phyloP scores from a whole-genome alignment of 805 yeast genomes.

The Kluyveromyces wickerhamii region DNA sequence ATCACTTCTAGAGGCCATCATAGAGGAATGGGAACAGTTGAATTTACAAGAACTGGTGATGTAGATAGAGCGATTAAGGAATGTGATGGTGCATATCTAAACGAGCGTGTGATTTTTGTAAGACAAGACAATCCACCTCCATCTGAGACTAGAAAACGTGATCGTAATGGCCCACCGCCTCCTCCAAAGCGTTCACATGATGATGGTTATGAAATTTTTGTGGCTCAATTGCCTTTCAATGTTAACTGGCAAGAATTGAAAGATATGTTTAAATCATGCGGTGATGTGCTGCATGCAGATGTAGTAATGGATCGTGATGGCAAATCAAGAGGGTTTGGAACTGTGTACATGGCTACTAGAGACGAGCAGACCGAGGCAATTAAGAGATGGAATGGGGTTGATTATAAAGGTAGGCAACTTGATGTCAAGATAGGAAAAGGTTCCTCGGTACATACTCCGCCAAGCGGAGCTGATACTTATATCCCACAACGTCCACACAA shows the following conservation, averaged over 20 bases:
- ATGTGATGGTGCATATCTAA: constrained; percentile 54
- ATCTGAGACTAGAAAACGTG: constrained; percentile 19
- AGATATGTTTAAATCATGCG: constrained; percentile 72
- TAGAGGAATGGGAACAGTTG: constrained; percentile 89
- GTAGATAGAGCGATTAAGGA: constrained; percentile 65
- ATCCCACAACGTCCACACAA: constrained; percentile 1
- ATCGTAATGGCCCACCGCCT: constrained; percentile 9
- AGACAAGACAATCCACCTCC: constrained; percentile 91
- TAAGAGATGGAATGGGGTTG: constrained; percentile 57
- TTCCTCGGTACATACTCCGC: not conserved
- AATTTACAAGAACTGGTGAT: constrained; percentile 55
- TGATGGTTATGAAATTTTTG: constrained; percentile 47
- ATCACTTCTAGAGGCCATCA: constrained; percentile 71
- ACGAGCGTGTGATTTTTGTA: constrained; percentile 77
- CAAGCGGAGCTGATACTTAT: constrained; percentile 1
- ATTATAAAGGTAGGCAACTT: constrained; percentile 64
- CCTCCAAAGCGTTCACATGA: constrained; percentile 7
- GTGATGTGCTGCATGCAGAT: constrained; percentile 77
- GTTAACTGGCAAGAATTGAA: constrained; percentile 77
- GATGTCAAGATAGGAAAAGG: constrained; percentile 71
- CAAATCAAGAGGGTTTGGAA: constrained; percentile 80
- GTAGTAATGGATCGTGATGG: constrained; percentile 59
- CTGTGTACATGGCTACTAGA: constrained; percentile 56
- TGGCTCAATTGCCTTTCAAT: constrained; percentile 78
- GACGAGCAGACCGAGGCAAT: constrained; percentile 71